A percentile compares a stretch with the other conserved stretches of the same genome.
phyloP scores from a whole-genome alignment of 2,329 filamentous ascomycete genomes.

The Diaporthe citri region DNA sequence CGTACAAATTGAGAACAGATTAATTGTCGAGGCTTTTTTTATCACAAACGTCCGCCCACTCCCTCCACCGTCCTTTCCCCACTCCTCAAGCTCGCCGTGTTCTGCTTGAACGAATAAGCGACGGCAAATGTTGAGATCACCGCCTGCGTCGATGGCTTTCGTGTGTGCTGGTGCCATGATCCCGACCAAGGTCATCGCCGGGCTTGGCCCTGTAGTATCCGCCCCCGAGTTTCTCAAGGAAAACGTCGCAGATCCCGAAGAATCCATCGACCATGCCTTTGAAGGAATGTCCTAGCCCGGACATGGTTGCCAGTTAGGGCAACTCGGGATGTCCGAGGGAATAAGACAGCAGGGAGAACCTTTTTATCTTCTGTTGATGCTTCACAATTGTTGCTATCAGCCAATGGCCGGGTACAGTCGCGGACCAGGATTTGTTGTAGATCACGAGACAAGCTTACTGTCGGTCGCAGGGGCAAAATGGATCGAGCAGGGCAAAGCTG shows the following conservation, averaged over 20 bases:
- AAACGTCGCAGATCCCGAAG: constrained; percentile 17
- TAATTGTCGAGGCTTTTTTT: neutral
- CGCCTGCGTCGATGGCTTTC: neutral
- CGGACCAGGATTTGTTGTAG: neutral
- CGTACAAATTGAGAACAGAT: neutral
- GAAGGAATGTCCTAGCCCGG: constrained; percentile 13
- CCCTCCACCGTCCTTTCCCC: neutral
- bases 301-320: neutral
- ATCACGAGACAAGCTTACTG: neutral
- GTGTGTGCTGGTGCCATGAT: neutral
- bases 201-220: constrained; percentile 25
- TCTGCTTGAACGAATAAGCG: neutral
- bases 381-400: neutral
- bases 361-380: neutral
- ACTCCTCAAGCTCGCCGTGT: neutral
- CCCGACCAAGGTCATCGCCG: constrained; percentile 14
- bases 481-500: neutral
- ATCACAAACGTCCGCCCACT: too few species aligned
- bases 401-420: too few species aligned
- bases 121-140: neutral
- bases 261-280: constrained; percentile 10
- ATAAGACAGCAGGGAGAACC: neutral
- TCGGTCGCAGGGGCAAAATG: too few species aligned
- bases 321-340: too few species aligned
- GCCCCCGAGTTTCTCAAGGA: constrained; percentile 24